Evolutionary conservation across 2,329 filamentous ascomycete genomes (phyloP).

Genomic region (Colletotrichum camelliae): DNA sequence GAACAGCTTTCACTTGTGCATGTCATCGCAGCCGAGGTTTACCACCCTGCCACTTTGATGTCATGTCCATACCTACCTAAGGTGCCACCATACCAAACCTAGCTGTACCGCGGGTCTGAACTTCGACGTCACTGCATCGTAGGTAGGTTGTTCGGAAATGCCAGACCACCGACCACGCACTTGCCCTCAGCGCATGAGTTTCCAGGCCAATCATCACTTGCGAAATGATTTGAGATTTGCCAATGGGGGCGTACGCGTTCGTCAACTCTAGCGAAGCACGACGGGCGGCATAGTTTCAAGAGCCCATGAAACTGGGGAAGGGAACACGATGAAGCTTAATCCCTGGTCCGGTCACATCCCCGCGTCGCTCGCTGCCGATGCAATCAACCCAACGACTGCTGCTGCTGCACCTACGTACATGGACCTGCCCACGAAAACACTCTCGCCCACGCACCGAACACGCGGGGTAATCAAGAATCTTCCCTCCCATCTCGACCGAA

Average conservation of each 20-base stretch:
- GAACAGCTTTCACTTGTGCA: neutral
- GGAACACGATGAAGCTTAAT: neutral
- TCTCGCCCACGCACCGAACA: conserved; percentile 1
- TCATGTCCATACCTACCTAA: neutral
- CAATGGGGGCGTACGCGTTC: neutral
- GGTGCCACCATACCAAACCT: neutral
- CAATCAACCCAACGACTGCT: neutral
- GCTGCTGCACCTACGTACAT: neutral
- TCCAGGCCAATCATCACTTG: neutral
- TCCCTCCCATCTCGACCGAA: neutral
- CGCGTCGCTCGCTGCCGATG: neutral
- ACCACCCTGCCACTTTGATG: neutral
- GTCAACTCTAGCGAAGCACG: neutral
- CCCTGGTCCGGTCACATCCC: neutral
- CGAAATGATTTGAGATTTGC: conserved; percentile 1
- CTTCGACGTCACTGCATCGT: neutral
- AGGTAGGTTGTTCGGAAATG: neutral
- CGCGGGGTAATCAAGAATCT: neutral
- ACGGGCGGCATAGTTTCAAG: neutral
- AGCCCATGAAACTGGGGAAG: neutral
- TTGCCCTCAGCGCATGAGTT: neutral
- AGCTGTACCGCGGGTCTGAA: too few species aligned
- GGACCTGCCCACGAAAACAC: neutral
- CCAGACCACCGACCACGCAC: neutral
- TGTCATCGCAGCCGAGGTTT: neutral